These are phyloP conservation scores for Fraxinus sp. DNA, from an alignment of 305 asterid species.

Conservation along the genomic window DNA sequence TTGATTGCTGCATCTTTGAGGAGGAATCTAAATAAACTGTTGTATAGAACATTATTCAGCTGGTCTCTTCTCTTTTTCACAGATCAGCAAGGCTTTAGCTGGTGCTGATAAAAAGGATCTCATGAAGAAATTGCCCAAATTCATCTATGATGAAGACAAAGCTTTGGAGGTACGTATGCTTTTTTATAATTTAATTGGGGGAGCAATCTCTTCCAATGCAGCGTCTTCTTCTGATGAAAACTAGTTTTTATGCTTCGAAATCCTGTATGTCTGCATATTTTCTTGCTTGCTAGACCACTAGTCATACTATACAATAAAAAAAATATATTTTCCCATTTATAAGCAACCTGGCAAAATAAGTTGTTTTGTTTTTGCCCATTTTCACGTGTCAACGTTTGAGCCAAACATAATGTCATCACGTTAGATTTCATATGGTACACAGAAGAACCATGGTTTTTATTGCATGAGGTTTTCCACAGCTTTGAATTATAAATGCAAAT, in stretches of 20 bases:
- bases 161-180: slow-evolving; percentile 64
- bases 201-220: neutral
- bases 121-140: slow-evolving; percentile 83
- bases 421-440: too few relatives aligned
- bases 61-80: slow-evolving; percentile 20
- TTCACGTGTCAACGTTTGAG: too few relatives aligned
- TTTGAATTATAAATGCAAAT: too few relatives aligned
- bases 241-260: neutral
- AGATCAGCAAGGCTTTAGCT: slow-evolving; percentile 72
- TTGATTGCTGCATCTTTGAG: slow-evolving; percentile 2
- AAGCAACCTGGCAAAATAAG: too few relatives aligned
- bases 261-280: neutral
- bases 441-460: too few relatives aligned
- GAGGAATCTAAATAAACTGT: neutral
- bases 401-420: too few relatives aligned
- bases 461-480: too few relatives aligned
- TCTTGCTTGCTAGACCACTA: neutral
- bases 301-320: neutral
- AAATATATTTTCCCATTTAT: neutral
- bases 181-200: neutral
- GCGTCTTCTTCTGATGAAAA: neutral
- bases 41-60: neutral
- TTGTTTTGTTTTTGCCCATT: too few relatives aligned
- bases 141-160: slow-evolving; percentile 79
- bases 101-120: slow-evolving; percentile 74